Conservation (phyloP, 2,329 filamentous ascomycete species). For the Ceratocystis alfenasii region DNA sequence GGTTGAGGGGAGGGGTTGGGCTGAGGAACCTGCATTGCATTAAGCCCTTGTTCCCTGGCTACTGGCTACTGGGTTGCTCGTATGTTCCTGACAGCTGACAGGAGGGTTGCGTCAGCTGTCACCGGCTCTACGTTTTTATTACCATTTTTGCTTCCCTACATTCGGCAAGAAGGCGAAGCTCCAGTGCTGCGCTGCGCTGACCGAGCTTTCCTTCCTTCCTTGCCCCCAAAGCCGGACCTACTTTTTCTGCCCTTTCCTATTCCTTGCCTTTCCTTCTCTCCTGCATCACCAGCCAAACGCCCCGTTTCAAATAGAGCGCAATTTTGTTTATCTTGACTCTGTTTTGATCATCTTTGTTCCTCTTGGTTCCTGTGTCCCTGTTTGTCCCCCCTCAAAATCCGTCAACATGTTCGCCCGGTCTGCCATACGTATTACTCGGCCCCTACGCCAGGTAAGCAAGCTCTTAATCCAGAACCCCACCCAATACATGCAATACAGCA, state of each 20-base stretch:
- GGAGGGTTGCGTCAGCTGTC: not conserved
- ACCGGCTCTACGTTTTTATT: not conserved
- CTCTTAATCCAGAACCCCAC: not conserved
- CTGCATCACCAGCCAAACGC: not conserved
- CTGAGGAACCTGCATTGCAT: not conserved
- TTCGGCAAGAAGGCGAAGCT: not conserved
- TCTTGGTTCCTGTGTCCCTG: conserved; percentile 15
- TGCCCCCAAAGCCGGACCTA: not conserved
- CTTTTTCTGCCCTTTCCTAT: not conserved
- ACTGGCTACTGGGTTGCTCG: not conserved
- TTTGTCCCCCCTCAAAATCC: not conserved
- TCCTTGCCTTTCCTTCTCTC: not conserved
- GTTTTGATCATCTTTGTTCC: not conserved
- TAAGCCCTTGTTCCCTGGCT: not conserved
- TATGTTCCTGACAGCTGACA: not conserved
- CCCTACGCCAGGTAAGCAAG: conserved; percentile 49
- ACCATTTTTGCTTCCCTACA: not conserved
- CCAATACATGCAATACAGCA: conserved; percentile 27
- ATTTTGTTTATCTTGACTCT: not conserved
- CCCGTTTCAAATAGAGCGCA: not conserved
- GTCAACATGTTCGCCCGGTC: conserved; percentile 55
- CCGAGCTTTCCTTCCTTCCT: not conserved
- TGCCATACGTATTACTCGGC: conserved; percentile 50
- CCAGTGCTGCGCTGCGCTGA: not conserved
- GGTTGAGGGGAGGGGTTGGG: conserved; percentile 4